These are phyloP conservation scores for Mucor sp. DNA, from an alignment of 371 early-diverging fungal species.

Conservation along the genomic window DNA sequence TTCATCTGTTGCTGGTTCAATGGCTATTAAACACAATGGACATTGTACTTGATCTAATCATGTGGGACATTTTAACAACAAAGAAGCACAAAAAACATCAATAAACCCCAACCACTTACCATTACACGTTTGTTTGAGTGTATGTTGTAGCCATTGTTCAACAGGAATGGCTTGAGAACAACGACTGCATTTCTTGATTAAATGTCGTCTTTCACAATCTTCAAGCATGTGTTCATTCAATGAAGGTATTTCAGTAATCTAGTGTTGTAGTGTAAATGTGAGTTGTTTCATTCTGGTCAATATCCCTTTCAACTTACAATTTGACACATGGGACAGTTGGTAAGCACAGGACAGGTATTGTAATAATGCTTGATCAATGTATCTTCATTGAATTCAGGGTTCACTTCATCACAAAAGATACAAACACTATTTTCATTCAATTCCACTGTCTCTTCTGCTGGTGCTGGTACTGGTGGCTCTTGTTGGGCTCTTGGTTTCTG, in stretches of 20 bases:
- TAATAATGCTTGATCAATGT: conserved; percentile 77
- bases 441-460: background rate
- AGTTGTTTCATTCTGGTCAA: too few species aligned
- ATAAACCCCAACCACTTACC: conserved; percentile 29
- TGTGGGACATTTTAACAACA: too few species aligned
- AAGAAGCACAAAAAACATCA: too few species aligned
- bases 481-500: background rate
- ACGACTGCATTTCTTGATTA: conserved; percentile 63
- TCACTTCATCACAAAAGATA: conserved; percentile 78
- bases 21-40: conserved; percentile 63
- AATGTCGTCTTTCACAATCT: conserved; percentile 67
- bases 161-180: conserved; percentile 66
- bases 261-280: background rate
- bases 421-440: conserved; percentile 42
- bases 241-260: conserved; percentile 77
- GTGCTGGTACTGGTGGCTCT: background rate
- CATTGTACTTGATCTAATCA: conserved; percentile 52
- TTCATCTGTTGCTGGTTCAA: conserved; percentile 60
- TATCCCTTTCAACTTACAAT: conserved; percentile 63
- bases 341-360: conserved; percentile 71
- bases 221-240: conserved; percentile 63
- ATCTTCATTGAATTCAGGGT: conserved; percentile 71
- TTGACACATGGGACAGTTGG: conserved; percentile 72
- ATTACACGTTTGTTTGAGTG: conserved; percentile 49
- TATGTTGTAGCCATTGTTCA: conserved; percentile 62